Conservation (phyloP, 2,329 filamentous ascomycete species). For the Calcarisporium arbuscula region DNA sequence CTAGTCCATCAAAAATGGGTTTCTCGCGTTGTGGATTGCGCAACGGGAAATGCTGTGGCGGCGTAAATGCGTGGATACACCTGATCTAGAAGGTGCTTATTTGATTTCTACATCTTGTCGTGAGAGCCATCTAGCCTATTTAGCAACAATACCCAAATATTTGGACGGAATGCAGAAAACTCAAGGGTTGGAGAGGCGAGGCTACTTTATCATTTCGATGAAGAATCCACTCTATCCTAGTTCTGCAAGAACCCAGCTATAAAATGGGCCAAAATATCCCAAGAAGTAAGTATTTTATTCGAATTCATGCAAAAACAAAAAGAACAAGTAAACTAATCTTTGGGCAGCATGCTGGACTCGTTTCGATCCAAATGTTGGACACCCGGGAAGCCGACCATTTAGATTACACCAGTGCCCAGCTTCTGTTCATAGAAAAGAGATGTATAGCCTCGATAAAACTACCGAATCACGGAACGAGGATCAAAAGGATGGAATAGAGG, state of each 20-base stretch:
- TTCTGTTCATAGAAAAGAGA: constrained; percentile 74
- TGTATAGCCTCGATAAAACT: constrained; percentile 49
- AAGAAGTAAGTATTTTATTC: constrained; percentile 47
- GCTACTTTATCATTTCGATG: constrained; percentile 68
- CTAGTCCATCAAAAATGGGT: constrained; percentile 63
- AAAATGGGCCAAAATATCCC: constrained; percentile 62
- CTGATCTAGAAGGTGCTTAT: constrained; percentile 81
- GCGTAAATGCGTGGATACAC: constrained; percentile 61
- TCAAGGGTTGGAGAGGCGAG: constrained; percentile 63
- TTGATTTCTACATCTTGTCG: constrained; percentile 67
- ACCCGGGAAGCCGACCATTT: constrained; percentile 64
- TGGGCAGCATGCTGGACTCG: constrained; percentile 58
- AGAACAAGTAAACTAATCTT: constrained; percentile 14
- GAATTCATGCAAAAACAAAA: background rate
- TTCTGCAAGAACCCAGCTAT: constrained; percentile 57
- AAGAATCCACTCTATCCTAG: constrained; percentile 71
- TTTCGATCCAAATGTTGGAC: constrained; percentile 71
- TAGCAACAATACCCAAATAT: constrained; percentile 66
- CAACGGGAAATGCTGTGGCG: constrained; percentile 71
- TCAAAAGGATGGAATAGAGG: constrained; percentile 54
- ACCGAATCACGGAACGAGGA: constrained; percentile 49
- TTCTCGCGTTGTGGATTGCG: constrained; percentile 62
- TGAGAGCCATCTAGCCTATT: constrained; percentile 72
- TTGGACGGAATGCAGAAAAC: constrained; percentile 68
- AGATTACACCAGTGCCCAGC: constrained; percentile 67